phyloP scores from a whole-genome alignment of 345 rosid species.

The Aurinia saxatilis region DNA sequence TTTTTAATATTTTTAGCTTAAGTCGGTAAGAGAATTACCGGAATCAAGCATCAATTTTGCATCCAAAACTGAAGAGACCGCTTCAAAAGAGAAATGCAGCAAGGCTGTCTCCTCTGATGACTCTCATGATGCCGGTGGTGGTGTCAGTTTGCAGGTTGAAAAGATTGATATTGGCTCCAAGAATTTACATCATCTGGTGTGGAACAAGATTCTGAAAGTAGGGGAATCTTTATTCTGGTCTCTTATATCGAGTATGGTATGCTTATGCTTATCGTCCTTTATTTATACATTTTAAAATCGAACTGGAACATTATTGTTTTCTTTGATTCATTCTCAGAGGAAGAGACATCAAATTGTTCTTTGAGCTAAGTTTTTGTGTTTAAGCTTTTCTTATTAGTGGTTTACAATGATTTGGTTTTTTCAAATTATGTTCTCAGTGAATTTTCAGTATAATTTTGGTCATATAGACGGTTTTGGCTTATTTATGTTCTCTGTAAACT shows the following conservation, averaged over 20 bases:
- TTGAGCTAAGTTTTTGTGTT: no score
- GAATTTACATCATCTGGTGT: slow-evolving; percentile 25
- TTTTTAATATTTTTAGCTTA: slow-evolving; percentile 38
- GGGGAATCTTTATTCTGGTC: slow-evolving; percentile 49
- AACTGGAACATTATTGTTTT: no score
- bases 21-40: slow-evolving; percentile 40
- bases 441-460: no score
- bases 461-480: no score
- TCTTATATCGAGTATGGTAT: slow-evolving; percentile 14
- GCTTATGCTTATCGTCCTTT: no score
- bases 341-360: no score
- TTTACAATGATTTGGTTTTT: no score
- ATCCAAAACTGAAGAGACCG: slow-evolving; percentile 27
- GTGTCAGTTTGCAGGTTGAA: slow-evolving; percentile 28
- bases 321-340: no score
- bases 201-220: slow-evolving; percentile 28
- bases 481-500: no score
- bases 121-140: slow-evolving; percentile 17
- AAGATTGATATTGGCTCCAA: slow-evolving; percentile 29
- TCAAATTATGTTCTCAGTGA: no score
- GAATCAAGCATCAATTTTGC: slow-evolving; percentile 31
- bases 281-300: no score
- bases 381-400: no score
- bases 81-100: slow-evolving; percentile 32
- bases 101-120: slow-evolving; percentile 26